Evolutionary conservation across 306 rosid genomes (phyloP).

Genomic region (Senna siamea): DNA sequence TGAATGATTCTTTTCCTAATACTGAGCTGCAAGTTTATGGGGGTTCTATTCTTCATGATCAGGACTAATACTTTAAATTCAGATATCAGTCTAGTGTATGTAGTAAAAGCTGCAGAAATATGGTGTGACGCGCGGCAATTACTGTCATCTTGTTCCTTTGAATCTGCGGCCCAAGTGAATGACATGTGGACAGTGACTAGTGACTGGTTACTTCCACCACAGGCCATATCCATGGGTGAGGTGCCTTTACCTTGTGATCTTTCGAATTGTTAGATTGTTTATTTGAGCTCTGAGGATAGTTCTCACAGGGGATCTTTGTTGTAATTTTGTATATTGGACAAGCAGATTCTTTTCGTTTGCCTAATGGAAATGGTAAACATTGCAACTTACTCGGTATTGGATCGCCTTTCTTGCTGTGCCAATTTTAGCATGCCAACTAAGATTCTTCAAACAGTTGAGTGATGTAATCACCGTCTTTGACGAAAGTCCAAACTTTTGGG

Average conservation of each 20-base stretch:
- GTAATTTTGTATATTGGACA: too few relatives aligned
- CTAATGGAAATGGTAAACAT: background rate
- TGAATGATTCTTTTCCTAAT: constrained; percentile 64
- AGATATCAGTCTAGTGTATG: background rate
- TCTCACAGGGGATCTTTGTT: background rate
- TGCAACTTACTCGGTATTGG: background rate
- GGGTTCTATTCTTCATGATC: constrained; percentile 46
- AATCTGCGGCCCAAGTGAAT: background rate
- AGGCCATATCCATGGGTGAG: background rate
- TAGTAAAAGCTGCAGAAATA: background rate
- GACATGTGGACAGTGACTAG: background rate
- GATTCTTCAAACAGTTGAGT: background rate
- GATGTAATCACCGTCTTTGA: background rate
- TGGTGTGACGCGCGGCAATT: background rate
- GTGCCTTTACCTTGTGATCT: too few relatives aligned
- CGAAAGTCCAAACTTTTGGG: background rate
- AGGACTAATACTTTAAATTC: background rate
- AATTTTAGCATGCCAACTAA: background rate
- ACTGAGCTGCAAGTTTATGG: constrained; percentile 57
- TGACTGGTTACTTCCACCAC: background rate
- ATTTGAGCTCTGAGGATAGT: background rate
- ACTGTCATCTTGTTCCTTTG: background rate
- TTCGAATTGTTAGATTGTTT: too few relatives aligned
- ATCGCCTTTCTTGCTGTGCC: background rate
- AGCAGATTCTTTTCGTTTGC: constrained; percentile 10